Conservation (phyloP, 768 basidiomycete genomes). For the Mycena floridula region DNA sequence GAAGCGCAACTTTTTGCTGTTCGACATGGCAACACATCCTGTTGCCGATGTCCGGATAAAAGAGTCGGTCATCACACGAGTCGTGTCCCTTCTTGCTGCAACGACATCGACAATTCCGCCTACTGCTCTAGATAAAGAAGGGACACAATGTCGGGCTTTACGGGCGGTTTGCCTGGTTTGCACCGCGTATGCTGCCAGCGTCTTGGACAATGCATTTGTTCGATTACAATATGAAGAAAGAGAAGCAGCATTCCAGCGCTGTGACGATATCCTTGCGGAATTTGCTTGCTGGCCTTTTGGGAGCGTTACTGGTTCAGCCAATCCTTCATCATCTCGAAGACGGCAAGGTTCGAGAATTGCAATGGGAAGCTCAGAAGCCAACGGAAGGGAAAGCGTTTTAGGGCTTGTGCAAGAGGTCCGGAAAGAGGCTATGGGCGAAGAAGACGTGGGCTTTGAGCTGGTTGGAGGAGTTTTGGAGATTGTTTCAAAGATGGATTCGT, state of each 20-base stretch:
- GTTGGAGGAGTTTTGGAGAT: conserved; percentile 92
- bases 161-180: conserved; percentile 85
- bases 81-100: conserved; percentile 73
- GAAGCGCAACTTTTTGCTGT: conserved; percentile 96
- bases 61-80: conserved; percentile 73
- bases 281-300: conserved; percentile 90
- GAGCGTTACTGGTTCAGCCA: conserved; percentile 19
- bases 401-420: conserved; percentile 70
- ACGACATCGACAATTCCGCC: conserved; percentile 78
- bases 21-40: conserved; percentile 99
- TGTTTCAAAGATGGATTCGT: conserved; percentile 84
- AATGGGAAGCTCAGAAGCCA: conserved; percentile 44
- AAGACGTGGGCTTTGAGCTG: conserved; percentile 85
- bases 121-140: conserved; percentile 67
- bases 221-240: conserved; percentile 87
- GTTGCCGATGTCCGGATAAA: conserved; percentile 91
- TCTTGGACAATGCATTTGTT: conserved; percentile 90
- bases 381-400: conserved; percentile 56
- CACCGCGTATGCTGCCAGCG: conserved; percentile 90
- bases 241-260: conserved; percentile 88
- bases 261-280: conserved; percentile 91
- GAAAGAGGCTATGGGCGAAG: conserved; percentile 57
- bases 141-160: conserved; percentile 71
- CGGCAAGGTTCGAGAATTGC: conserved; percentile 43
- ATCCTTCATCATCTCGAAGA: conserved; percentile 15